Base-by-base conservation (phyloP, 805 yeast genomes). In the Priceomyces carsonii region DNA sequence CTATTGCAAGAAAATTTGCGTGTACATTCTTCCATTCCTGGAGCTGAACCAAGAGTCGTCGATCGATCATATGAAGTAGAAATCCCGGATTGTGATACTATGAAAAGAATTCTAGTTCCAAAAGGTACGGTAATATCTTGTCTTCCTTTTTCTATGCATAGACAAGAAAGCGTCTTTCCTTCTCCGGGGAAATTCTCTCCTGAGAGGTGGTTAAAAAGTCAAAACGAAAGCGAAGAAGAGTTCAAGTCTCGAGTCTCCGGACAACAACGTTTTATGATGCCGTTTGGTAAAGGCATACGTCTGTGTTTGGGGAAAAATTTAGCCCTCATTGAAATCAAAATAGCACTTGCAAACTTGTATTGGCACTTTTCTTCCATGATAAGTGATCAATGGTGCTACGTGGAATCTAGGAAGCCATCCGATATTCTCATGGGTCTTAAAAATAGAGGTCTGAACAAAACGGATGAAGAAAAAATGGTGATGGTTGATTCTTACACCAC, bases 261-360 rank as follows among this genome's bases (percentile, higher is more conserved):
- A 7, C 80, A 79, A 76, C 64, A 69, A 38, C 68, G 62, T 33
- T 66, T 66, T 45, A 73, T 81, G 68, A 72, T 81, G 70, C 79
- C 83, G 1, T 82, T 83, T 61, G 89, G 90, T 1, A 73, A 78
- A 25, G 90, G 90, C 3, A 66, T 79, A 14, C 61, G 88, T 43
- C 80, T 81, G 88, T 82, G 90, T 48, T 61, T 81, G 35, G 90
- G 90, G 1, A 73, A 78, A 77, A 70, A 82, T 49, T 53, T 82
- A 27, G 89, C 89, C 0, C 55, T 75, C 14, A 73, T 75, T 26
- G 89, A 82, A 50, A 79, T 82, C 3, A 22, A 22, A 13, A n/a
- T 80, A 27, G 69, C 73, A 10, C 48, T 77, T 18, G 75, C 79
- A 7, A 69, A 70, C 39, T 53, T 82, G 12, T 74, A 80, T 48